These are phyloP conservation scores for Basidioascus undulatus DNA, from an alignment of 768 basidiomycete species.

Conservation along the genomic window DNA sequence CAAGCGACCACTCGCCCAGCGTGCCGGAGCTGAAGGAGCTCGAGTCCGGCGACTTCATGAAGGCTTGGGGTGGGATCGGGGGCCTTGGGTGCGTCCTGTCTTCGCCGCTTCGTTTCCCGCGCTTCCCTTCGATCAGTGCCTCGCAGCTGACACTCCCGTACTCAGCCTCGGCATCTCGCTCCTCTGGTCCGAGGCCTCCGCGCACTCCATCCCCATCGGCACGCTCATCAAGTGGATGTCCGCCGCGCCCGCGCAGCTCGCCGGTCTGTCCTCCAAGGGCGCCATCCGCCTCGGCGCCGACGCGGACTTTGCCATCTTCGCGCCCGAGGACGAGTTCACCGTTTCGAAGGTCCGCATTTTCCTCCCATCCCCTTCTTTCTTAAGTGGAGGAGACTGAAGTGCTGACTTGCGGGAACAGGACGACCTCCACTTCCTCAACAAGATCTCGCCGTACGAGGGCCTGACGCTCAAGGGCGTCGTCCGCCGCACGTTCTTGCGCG, in stretches of 20 bases:
- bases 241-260: slow-evolving; percentile 49
- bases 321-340: slow-evolving; percentile 25
- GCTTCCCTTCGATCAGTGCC: no score
- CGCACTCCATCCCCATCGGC: slow-evolving; percentile 31
- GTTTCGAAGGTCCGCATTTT: slow-evolving; percentile 21
- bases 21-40: slow-evolving; percentile 42
- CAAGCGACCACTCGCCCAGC: slow-evolving; percentile 92
- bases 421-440: slow-evolving; percentile 69
- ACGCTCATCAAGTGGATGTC: slow-evolving; percentile 55
- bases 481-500: slow-evolving; percentile 55
- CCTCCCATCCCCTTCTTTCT: slow-evolving; percentile 14
- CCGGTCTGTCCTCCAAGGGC: slow-evolving; percentile 40
- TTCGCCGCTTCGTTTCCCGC: no score
- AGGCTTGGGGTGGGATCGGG: slow-evolving; percentile 85
- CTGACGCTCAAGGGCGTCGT: slow-evolving; percentile 44
- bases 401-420: slow-evolving; percentile 28
- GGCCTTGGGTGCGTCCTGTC: no score
- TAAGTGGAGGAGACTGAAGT: not conserved
- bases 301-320: slow-evolving; percentile 70
- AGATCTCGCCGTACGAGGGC: slow-evolving; percentile 72
- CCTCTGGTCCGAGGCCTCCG: slow-evolving; percentile 61
- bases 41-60: slow-evolving; percentile 54
- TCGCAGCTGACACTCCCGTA: no score
- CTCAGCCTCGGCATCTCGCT: slow-evolving; percentile 69
- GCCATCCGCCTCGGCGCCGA: slow-evolving; percentile 46